A percentile compares a stretch with the other conserved stretches of the same genome.
Conservation (phyloP, 2,329 filamentous ascomycete species). For the Alternaria conjuncta region DNA sequence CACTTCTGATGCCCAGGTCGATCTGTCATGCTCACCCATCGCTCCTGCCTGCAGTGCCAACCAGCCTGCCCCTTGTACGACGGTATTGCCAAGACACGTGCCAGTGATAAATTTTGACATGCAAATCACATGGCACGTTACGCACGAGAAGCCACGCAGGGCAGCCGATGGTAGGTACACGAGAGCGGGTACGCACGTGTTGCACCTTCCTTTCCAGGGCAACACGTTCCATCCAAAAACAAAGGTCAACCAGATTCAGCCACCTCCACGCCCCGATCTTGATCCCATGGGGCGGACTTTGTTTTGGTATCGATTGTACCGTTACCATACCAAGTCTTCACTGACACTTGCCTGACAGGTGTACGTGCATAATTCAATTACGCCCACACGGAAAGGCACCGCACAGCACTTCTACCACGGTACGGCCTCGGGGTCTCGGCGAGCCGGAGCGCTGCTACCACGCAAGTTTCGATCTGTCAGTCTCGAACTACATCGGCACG, state of each 20-base stretch:
- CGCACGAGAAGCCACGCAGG: constrained; percentile 1
- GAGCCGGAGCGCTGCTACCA: constrained; percentile 1
- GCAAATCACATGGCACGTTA: neutral
- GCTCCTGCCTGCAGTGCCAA: neutral
- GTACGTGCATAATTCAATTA: neutral
- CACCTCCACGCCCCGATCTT: neutral
- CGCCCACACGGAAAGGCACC: neutral
- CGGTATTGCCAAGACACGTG: neutral
- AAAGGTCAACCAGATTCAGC: neutral
- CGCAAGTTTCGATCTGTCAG: neutral
- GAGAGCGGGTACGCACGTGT: constrained; percentile 13
- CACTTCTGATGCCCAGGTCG: neutral
- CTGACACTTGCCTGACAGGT: neutral
- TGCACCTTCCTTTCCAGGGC: constrained; percentile 1
- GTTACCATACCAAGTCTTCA: neutral
- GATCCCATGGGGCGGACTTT: neutral
- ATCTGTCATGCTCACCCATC: neutral
- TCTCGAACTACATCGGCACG: constrained; percentile 1
- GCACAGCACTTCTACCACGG: neutral
- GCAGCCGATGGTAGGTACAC: neutral
- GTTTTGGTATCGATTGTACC: neutral
- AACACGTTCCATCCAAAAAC: constrained; percentile 1
- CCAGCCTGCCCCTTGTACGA: neutral
- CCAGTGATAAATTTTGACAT: neutral
- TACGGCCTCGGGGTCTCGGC: neutral